Percentiles rank a stretch among this genome's conserved stretches.
phyloP scores from a whole-genome alignment of 2,329 filamentous ascomycete species.

The Dichotomopilus funicola region DNA sequence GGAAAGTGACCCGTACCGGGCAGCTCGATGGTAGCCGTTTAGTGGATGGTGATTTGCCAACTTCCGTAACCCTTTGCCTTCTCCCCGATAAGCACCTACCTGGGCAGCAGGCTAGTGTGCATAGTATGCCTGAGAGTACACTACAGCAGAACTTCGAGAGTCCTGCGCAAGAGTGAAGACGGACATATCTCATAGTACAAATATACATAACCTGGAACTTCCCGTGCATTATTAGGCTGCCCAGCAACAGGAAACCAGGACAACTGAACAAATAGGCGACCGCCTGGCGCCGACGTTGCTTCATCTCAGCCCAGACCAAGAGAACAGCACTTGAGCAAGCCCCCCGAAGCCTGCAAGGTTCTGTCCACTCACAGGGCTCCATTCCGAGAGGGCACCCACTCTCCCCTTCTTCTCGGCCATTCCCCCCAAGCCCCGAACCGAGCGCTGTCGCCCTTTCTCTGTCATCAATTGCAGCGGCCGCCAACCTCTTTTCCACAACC shows the following conservation, averaged over 20 bases:
- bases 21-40: too few species aligned
- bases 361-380: constrained; percentile 22
- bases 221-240: too few species aligned
- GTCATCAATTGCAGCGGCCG: constrained; percentile 23
- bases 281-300: constrained; percentile 9
- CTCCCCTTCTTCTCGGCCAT: constrained; percentile 16
- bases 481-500: constrained; percentile 16
- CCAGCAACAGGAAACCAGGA: background rate
- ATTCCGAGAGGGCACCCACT: constrained; percentile 18
- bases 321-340: constrained; percentile 20
- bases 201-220: too few species aligned
- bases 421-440: constrained; percentile 17
- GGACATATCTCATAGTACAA: too few species aligned
- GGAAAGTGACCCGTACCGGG: background rate
- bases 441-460: constrained; percentile 21
- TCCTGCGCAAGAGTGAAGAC: too few species aligned
- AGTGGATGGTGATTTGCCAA: too few species aligned
- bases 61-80: too few species aligned
- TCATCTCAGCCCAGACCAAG: constrained; percentile 22
- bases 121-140: too few species aligned
- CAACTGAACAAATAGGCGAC: background rate
- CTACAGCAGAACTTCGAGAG: too few species aligned
- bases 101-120: too few species aligned
- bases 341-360: constrained; percentile 12
- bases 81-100: too few species aligned